Percentiles rank a stretch among this genome's conserved stretches.
Conservation (phyloP, 352 stramenopile species). For the Phytophthora tubulina region DNA sequence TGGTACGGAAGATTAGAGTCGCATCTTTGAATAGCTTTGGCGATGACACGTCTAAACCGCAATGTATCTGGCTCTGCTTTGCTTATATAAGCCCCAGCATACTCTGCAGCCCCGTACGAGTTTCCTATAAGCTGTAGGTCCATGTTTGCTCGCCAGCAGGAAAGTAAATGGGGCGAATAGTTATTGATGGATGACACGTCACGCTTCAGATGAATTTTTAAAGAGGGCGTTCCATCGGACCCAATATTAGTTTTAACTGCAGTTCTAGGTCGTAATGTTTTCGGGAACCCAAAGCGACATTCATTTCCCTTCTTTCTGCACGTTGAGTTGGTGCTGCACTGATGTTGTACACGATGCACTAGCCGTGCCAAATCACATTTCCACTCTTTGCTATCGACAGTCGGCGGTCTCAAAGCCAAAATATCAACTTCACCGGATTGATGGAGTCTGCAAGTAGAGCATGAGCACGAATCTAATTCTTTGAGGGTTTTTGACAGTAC, state of each 20-base stretch:
- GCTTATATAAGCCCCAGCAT: conserved; percentile 34
- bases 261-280: not conserved
- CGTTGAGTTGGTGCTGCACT: not conserved
- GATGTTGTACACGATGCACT: not conserved
- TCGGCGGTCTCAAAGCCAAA: not conserved
- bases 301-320: not conserved
- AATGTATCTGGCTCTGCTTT: conserved; percentile 18
- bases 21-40: conserved; percentile 16
- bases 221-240: conserved; percentile 3
- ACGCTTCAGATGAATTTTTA: conserved; percentile 7
- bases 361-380: not conserved
- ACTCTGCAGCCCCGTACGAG: conserved; percentile 32
- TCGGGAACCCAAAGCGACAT: conserved; percentile 7
- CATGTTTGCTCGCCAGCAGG: conserved; percentile 20
- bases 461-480: not conserved
- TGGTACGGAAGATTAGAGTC: conserved; percentile 8
- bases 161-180: conserved; percentile 5
- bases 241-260: not conserved
- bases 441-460: not conserved
- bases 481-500: conserved; percentile 10
- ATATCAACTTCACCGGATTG: not conserved
- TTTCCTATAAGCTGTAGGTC: conserved; percentile 37
- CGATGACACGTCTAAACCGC: conserved; percentile 17
- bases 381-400: not conserved
- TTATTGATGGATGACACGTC: conserved; percentile 17